phyloP scores from a whole-genome alignment of 1,139 yeast genomes.

The Saccharomyces pastorianus region DNA sequence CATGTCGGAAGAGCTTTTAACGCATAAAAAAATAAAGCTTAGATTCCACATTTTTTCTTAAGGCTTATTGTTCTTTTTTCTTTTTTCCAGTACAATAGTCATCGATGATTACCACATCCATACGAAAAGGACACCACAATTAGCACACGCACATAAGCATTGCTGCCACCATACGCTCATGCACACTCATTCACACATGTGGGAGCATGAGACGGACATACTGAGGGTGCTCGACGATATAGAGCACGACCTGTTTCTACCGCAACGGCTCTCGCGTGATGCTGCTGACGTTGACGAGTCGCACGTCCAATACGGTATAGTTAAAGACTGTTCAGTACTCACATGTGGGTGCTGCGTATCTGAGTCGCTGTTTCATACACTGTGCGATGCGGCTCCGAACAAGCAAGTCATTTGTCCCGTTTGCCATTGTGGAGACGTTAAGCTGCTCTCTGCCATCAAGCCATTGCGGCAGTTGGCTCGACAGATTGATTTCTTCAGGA shows the following conservation, averaged over 20 bases:
- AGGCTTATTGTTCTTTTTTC: too few relatives aligned
- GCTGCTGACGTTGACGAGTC: neutral
- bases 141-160: neutral
- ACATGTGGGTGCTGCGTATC: slow-evolving; percentile 70
- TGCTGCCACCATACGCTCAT: neutral
- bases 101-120: neutral
- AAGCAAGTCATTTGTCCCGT: slow-evolving; percentile 39
- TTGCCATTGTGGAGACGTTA: slow-evolving; percentile 36
- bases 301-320: slow-evolving; percentile 13
- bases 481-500: neutral
- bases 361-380: slow-evolving; percentile 32
- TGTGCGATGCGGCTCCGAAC: neutral
- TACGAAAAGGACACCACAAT: neutral
- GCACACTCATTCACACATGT: neutral
- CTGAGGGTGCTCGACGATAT: slow-evolving; percentile 14
- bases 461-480: neutral
- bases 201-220: neutral
- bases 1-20: too few relatives aligned
- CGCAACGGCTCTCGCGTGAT: slow-evolving; percentile 10
- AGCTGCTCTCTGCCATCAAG: slow-evolving; percentile 14
- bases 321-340: slow-evolving; percentile 46
- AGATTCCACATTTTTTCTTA: too few relatives aligned
- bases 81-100: neutral
- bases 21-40: too few relatives aligned
- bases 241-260: slow-evolving; percentile 22